Conservation (phyloP, 2,329 filamentous ascomycete species). For the Cercospora sp. region DNA sequence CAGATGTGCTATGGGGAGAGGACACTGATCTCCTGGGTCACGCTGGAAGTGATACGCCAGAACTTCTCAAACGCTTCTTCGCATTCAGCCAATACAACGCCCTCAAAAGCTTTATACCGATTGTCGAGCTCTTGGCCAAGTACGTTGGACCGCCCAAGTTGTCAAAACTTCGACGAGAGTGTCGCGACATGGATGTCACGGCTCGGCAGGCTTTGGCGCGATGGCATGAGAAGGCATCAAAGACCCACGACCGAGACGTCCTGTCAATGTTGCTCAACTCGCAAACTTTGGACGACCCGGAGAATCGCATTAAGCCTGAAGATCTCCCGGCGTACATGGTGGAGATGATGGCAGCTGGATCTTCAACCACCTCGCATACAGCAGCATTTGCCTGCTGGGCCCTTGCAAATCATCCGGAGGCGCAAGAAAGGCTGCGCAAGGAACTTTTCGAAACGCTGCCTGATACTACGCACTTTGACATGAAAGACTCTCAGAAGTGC, state of each 20-base stretch:
- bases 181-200: neutral
- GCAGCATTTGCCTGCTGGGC: slow-evolving; percentile 20
- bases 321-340: slow-evolving; percentile 28
- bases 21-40: slow-evolving; percentile 15
- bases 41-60: slow-evolving; percentile 10
- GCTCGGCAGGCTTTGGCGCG: neutral
- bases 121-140: slow-evolving; percentile 14
- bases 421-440: slow-evolving; percentile 7
- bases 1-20: slow-evolving; percentile 26
- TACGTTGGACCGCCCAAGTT: slow-evolving; percentile 10
- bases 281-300: neutral
- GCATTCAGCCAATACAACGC: slow-evolving; percentile 27
- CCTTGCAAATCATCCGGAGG: slow-evolving; percentile 17
- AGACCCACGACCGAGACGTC: neutral
- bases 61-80: slow-evolving; percentile 22
- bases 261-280: neutral
- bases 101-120: slow-evolving; percentile 25
- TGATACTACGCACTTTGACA: slow-evolving; percentile 6
- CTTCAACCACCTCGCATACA: slow-evolving; percentile 25
- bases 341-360: slow-evolving; percentile 26
- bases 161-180: neutral
- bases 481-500: slow-evolving; percentile 13
- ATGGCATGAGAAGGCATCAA: neutral
- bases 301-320: neutral
- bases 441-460: slow-evolving; percentile 17